Conservation (phyloP, 306 rosid species). For the Cajanus cajan region DNA sequence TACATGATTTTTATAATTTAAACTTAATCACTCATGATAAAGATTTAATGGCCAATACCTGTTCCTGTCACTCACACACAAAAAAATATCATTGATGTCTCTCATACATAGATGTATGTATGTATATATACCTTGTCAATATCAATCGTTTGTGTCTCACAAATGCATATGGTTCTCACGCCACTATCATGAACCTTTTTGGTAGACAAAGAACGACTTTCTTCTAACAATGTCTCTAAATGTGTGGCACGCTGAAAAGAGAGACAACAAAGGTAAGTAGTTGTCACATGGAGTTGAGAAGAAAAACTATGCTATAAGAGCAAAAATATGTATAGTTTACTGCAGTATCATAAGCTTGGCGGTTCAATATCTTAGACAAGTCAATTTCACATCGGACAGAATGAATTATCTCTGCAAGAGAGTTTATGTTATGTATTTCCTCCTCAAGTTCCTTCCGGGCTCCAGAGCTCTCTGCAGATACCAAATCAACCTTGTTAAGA, state of each 20-base stretch:
- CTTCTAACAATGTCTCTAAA: slow-evolving; percentile 72
- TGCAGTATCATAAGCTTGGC: slow-evolving; percentile 69
- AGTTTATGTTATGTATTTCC: slow-evolving; percentile 76
- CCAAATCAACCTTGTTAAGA: slow-evolving; percentile 98
- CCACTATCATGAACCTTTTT: slow-evolving; percentile 72
- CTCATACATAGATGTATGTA: too few relatives aligned
- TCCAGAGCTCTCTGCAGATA: slow-evolving; percentile 66
- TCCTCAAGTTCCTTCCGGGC: slow-evolving; percentile 72
- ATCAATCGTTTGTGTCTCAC: slow-evolving; percentile 51
- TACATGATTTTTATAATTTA: not conserved
- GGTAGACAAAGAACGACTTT: slow-evolving; percentile 56
- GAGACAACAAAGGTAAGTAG: not conserved
- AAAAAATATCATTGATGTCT: not conserved
- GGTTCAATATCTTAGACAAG: slow-evolving; percentile 69
- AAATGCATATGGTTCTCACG: slow-evolving; percentile 82
- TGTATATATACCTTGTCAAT: slow-evolving; percentile 70
- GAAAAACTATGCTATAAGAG: too few relatives aligned
- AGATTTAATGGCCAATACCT: not conserved
- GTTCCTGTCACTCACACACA: not conserved
- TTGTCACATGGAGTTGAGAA: too few relatives aligned
- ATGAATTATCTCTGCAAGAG: slow-evolving; percentile 74
- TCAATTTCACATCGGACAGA: slow-evolving; percentile 82
- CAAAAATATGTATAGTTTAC: too few relatives aligned
- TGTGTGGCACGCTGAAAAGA: slow-evolving; percentile 63
- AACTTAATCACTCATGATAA: not conserved